phyloP scores from a whole-genome alignment of 2,329 filamentous ascomycete genomes.

The Paraconiothyrium sp. region DNA sequence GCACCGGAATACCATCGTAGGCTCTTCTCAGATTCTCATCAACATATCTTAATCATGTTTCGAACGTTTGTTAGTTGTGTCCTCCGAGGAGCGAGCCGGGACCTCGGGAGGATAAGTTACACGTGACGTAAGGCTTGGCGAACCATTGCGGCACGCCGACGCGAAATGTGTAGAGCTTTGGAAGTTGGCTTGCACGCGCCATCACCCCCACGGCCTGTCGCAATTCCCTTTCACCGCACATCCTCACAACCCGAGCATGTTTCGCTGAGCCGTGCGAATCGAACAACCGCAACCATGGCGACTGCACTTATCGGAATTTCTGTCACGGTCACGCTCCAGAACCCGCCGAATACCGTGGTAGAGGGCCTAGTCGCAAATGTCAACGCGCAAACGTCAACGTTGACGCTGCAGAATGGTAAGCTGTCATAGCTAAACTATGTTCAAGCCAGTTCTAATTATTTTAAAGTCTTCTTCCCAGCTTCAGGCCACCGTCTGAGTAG shows the following conservation, averaged over 20 bases:
- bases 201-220: not conserved
- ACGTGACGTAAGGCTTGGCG: conserved; percentile 17
- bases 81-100: not conserved
- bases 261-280: conserved; percentile 9
- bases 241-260: conserved; percentile 12
- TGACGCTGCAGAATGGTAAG: conserved; percentile 77
- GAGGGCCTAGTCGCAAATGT: conserved; percentile 77
- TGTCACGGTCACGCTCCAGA: conserved; percentile 76
- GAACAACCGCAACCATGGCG: conserved; percentile 61
- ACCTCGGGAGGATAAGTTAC: not conserved
- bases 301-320: conserved; percentile 77
- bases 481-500: conserved; percentile 62
- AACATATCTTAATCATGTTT: not conserved
- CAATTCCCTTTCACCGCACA: not conserved
- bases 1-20: too few species aligned
- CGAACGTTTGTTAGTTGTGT: not conserved
- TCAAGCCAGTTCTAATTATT: conserved; percentile 7
- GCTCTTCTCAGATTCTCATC: too few species aligned
- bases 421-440: not conserved
- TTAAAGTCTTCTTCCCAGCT: conserved; percentile 62
- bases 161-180: conserved; percentile 13
- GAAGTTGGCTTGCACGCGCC: conserved; percentile 6
- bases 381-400: conserved; percentile 66
- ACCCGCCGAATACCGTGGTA: conserved; percentile 70
- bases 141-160: conserved; percentile 21